A percentile compares a stretch with the other conserved stretches of the same genome.
phyloP scores from a whole-genome alignment of 495 filamentous ascomycete genomes.

The Lophiostoma macrostomum region DNA sequence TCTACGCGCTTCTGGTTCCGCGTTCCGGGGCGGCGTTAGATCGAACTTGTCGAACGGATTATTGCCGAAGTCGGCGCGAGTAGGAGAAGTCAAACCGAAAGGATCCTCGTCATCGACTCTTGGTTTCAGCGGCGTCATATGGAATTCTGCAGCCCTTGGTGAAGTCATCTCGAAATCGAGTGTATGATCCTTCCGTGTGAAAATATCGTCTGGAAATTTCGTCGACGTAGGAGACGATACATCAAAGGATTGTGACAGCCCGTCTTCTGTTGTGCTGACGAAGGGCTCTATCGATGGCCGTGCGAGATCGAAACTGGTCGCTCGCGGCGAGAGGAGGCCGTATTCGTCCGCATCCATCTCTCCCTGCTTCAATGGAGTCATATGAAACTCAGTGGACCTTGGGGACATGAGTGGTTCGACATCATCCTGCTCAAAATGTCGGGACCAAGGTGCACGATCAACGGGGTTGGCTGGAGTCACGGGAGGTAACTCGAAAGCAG shows the following conservation, averaged over 20 bases:
- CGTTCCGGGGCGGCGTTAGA: conserved; percentile 7
- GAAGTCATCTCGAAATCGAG: conserved; percentile 13
- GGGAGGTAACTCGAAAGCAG: conserved; percentile 3
- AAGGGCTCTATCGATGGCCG: neutral
- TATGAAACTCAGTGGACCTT: conserved; percentile 38
- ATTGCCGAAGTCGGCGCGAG: conserved; percentile 17
- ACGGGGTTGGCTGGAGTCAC: neutral
- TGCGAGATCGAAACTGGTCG: conserved; percentile 30
- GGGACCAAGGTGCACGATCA: neutral
- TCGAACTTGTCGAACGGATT: conserved; percentile 11
- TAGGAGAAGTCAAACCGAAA: conserved; percentile 28
- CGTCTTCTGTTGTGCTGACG: conserved; percentile 27
- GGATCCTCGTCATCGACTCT: conserved; percentile 21
- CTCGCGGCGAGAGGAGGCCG: conserved; percentile 37
- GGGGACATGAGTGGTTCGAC: conserved; percentile 12
- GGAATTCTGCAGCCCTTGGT: conserved; percentile 29
- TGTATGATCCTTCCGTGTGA: neutral
- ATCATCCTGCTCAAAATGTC: conserved; percentile 1
- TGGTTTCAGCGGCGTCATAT: conserved; percentile 33
- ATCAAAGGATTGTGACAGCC: conserved; percentile 2
- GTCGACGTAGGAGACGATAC: conserved; percentile 20
- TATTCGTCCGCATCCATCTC: conserved; percentile 31
- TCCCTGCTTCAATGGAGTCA: conserved; percentile 32
- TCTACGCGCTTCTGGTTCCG: conserved; percentile 17
- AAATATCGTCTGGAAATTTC: conserved; percentile 26